A percentile compares a stretch with the other conserved stretches of the same genome.
These are phyloP conservation scores for Imleria badia DNA, from an alignment of 768 basidiomycete genomes.

Conservation along the genomic window DNA sequence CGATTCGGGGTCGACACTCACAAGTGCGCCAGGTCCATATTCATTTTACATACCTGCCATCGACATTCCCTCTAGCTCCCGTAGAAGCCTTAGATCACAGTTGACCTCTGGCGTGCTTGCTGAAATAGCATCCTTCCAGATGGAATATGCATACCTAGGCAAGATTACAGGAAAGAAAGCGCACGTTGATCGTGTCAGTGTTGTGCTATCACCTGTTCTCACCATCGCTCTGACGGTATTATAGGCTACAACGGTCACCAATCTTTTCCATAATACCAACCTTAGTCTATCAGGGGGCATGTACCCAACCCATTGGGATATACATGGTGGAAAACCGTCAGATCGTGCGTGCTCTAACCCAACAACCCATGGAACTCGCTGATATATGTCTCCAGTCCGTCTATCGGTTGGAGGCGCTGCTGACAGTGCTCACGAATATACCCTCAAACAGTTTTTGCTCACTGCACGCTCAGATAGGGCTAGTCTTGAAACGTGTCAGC, in stretches of 20 bases:
- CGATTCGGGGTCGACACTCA: conserved; percentile 66
- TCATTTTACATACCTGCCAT: background rate
- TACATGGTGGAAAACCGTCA: conserved; percentile 44
- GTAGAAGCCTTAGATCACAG: conserved; percentile 17
- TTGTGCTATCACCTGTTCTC: background rate
- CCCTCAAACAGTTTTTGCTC: conserved; percentile 70
- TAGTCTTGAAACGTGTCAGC: conserved; percentile 67
- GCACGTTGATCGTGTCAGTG: conserved; percentile 55
- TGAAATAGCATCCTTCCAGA: conserved; percentile 77
- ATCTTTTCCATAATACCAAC: conserved; percentile 47
- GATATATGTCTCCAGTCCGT: conserved; percentile 28
- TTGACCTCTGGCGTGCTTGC: conserved; percentile 52
- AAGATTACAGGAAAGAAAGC: conserved; percentile 70
- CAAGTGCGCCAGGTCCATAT: conserved; percentile 38
- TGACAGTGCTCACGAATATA: conserved; percentile 78
- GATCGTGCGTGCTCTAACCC: conserved; percentile 41
- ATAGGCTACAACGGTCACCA: conserved; percentile 51
- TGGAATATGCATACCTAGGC: conserved; percentile 85
- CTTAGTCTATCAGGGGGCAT: conserved; percentile 53
- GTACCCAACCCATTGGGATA: conserved; percentile 61
- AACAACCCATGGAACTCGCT: background rate
- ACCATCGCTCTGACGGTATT: background rate
- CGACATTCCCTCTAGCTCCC: conserved; percentile 1
- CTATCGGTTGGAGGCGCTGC: conserved; percentile 65
- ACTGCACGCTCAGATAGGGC: conserved; percentile 59